These are phyloP conservation scores for Cyberlindnera amylophila DNA, from an alignment of 805 yeast species.

Conservation along the genomic window DNA sequence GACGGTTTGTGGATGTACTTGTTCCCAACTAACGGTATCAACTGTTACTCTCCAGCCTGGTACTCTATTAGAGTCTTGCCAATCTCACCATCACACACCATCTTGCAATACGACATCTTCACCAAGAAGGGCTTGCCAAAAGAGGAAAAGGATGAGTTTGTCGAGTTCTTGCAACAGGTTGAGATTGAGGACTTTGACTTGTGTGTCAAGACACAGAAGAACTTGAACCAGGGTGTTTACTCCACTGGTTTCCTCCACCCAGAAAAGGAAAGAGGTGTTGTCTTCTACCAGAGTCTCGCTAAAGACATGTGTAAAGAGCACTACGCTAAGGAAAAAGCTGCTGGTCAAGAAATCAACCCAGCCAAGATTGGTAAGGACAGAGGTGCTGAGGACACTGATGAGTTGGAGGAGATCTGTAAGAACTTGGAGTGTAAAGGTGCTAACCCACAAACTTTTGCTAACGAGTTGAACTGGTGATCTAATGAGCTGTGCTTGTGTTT, in stretches of 20 bases:
- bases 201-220: slow-evolving; percentile 57
- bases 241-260: slow-evolving; percentile 59
- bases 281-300: slow-evolving; percentile 52
- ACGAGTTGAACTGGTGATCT: slow-evolving; percentile 25
- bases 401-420: slow-evolving; percentile 47
- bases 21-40: slow-evolving; percentile 57
- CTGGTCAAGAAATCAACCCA: slow-evolving; percentile 48
- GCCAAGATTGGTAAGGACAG: slow-evolving; percentile 39
- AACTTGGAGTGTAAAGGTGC: slow-evolving; percentile 48
- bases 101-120: slow-evolving; percentile 57
- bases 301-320: slow-evolving; percentile 57
- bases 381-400: slow-evolving; percentile 41
- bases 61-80: slow-evolving; percentile 60
- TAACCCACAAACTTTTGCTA: slow-evolving; percentile 33
- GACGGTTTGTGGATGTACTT: slow-evolving; percentile 62
- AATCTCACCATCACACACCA: slow-evolving; percentile 47
- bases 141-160: slow-evolving; percentile 54
- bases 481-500: not conserved
- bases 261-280: slow-evolving; percentile 53
- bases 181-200: slow-evolving; percentile 60
- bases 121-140: slow-evolving; percentile 55
- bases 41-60: slow-evolving; percentile 67
- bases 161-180: slow-evolving; percentile 58
- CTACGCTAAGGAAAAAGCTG: slow-evolving; percentile 40
- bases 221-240: slow-evolving; percentile 57